Evolutionary conservation across 169 alveolate species (phyloP).

Genomic region (Plasmodium ovale): DNA sequence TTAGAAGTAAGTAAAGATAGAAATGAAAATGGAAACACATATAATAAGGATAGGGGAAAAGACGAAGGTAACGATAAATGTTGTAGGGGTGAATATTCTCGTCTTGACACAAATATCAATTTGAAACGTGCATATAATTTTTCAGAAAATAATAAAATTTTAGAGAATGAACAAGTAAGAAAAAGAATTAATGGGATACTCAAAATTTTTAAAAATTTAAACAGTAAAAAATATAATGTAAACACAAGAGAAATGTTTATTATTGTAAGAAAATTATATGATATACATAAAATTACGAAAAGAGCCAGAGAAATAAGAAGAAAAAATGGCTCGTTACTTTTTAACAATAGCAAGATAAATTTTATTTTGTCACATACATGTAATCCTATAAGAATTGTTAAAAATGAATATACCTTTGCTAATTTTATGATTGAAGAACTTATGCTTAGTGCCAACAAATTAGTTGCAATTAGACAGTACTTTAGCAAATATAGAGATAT

Average conservation of each 20-base stretch:
- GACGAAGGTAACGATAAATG: too few species aligned
- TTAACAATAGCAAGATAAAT: slow-evolving; percentile 47
- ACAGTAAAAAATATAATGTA: slow-evolving; percentile 22
- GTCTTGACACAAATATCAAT: too few species aligned
- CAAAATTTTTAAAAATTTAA: slow-evolving; percentile 22
- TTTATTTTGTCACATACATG: slow-evolving; percentile 33
- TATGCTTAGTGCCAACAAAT: slow-evolving; percentile 97
- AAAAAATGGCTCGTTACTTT: slow-evolving; percentile 60
- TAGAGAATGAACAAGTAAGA: slow-evolving; percentile 11
- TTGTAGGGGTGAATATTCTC: too few species aligned
- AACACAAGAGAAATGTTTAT: slow-evolving; percentile 22
- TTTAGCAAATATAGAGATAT: slow-evolving; percentile 61
- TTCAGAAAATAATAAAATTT: background rate
- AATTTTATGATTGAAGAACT: slow-evolving; percentile 95
- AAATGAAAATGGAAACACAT: too few species aligned
- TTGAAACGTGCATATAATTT: too few species aligned
- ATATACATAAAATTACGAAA: slow-evolving; percentile 52
- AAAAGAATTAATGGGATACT: slow-evolving; percentile 7
- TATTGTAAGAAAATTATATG: slow-evolving; percentile 37
- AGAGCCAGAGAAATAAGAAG: slow-evolving; percentile 55
- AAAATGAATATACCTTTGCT: slow-evolving; percentile 39
- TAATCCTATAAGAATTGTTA: slow-evolving; percentile 55
- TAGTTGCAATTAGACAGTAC: slow-evolving; percentile 91
- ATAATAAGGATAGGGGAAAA: too few species aligned
- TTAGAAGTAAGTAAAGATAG: background rate